Base-by-base conservation (phyloP, 805 yeast species). In the Candida yuanshanica region DNA sequence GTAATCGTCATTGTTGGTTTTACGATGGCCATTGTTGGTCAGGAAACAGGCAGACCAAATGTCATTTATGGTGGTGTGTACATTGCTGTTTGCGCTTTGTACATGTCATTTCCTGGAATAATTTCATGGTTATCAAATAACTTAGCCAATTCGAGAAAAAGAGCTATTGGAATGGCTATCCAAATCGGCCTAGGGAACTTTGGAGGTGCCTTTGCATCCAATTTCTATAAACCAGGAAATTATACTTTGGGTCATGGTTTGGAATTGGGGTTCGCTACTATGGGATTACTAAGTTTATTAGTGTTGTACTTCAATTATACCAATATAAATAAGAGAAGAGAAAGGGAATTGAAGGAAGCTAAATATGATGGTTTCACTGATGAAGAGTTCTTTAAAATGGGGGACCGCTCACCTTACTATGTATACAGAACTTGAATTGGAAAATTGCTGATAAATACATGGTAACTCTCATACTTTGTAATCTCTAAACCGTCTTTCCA, bases 381-480 rank as follows among this genome's bases (percentile, higher is more conserved):
- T 20, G 45, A 48, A 20, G 60, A 66, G 37, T 50, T 68, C 35
- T 44, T 57, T 11, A 58, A 55, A 36, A 53, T 66, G 68, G 74
- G 74, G 17, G 74, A 70, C 51, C 62, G 62, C 46, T 63, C 62
- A 37, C 74, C 75, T 1, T 59, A 60, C 35, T 69, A 60, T 44
- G 50, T 52, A 16, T 69, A 69, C 45, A 50, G 48, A 32, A 33
- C 41, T n/a, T 44, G 42, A 43, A 16, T 20, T 7, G 13, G 32
- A 11, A 24, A 11, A 10, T 16, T 24, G 25, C 25, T 9, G 11
- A 8, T 23, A 23, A 23, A 23, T n/a, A n/a, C n/a, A n/a, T n/a
- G n/a, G n/a, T n/a, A n/a, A n/a, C n/a, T n/a, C n/a, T n/a, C n/a
- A n/a, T n/a, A n/a, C n/a, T n/a, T n/a, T n/a, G n/a, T n/a, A n/a